Evolutionary conservation across 2,329 filamentous ascomycete species (phyloP).

Genomic region (Scedosporium minutisporum): DNA sequence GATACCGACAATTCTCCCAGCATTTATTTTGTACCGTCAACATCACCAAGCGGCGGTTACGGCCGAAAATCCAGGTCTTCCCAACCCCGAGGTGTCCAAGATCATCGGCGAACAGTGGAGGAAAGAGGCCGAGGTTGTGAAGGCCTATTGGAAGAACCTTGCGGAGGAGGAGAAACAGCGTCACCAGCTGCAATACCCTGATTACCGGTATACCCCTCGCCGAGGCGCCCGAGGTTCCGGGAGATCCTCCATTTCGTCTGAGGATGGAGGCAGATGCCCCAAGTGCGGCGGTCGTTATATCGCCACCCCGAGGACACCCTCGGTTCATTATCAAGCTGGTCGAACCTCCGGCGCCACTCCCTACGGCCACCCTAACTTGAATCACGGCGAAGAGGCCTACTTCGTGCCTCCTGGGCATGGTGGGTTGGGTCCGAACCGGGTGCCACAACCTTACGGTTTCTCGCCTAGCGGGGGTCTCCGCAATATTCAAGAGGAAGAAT

Average conservation of each 20-base stretch:
- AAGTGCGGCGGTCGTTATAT: constrained; percentile 65
- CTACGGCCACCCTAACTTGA: neutral
- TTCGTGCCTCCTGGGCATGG: neutral
- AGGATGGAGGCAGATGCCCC: constrained; percentile 50
- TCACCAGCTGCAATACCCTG: constrained; percentile 82
- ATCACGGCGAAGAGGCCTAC: neutral
- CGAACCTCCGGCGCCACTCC: neutral
- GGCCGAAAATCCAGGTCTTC: constrained; percentile 72
- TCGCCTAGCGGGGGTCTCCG: neutral
- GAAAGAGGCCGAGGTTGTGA: constrained; percentile 61
- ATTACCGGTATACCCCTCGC: constrained; percentile 88
- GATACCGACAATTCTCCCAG: constrained; percentile 34
- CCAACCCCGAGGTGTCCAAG: constrained; percentile 94
- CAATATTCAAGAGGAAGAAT: neutral
- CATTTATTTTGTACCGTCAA: constrained; percentile 95
- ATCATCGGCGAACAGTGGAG: constrained; percentile 94
- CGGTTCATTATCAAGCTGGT: constrained; percentile 23
- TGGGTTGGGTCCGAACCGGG: neutral
- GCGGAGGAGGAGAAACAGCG: constrained; percentile 89
- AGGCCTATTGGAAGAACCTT: constrained; percentile 77
- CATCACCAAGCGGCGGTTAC: constrained; percentile 80
- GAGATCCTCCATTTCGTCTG: constrained; percentile 18
- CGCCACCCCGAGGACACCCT: constrained; percentile 51
- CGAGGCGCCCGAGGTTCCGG: constrained; percentile 35
- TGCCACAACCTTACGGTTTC: neutral